Conservation (phyloP, 2,329 filamentous ascomycete species). For the Microascus cirrosus region DNA sequence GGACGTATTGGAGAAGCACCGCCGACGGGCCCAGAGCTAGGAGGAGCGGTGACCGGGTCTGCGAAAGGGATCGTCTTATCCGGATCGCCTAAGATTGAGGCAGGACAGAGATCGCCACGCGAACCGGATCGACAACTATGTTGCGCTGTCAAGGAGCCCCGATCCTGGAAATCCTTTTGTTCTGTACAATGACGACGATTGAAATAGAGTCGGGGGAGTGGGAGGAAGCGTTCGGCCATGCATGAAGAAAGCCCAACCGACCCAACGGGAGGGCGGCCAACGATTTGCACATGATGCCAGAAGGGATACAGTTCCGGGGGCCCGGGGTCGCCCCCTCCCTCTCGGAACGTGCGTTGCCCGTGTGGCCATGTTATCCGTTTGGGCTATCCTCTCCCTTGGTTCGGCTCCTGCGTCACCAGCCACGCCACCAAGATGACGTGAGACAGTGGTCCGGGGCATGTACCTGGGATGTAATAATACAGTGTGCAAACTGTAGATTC, state of each 20-base stretch:
- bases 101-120: no score
- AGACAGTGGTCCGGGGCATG: background rate
- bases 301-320: background rate
- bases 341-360: background rate
- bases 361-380: background rate
- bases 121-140: no score
- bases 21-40: no score
- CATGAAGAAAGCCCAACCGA: background rate
- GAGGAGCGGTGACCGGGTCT: no score
- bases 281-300: background rate
- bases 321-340: background rate
- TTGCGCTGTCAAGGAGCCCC: background rate
- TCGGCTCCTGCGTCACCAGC: background rate
- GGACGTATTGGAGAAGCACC: background rate
- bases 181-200: background rate
- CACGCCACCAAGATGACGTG: constrained; percentile 1
- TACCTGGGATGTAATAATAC: background rate
- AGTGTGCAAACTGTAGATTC: background rate
- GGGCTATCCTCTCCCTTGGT: background rate
- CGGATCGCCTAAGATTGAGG: no score
- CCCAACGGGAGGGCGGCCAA: background rate
- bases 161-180: background rate
- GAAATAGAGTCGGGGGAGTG: background rate
- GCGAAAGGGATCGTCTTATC: background rate
- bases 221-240: background rate